These are phyloP conservation scores for Citeromyces matritensis DNA, from an alignment of 805 yeast species.

Conservation along the genomic window DNA sequence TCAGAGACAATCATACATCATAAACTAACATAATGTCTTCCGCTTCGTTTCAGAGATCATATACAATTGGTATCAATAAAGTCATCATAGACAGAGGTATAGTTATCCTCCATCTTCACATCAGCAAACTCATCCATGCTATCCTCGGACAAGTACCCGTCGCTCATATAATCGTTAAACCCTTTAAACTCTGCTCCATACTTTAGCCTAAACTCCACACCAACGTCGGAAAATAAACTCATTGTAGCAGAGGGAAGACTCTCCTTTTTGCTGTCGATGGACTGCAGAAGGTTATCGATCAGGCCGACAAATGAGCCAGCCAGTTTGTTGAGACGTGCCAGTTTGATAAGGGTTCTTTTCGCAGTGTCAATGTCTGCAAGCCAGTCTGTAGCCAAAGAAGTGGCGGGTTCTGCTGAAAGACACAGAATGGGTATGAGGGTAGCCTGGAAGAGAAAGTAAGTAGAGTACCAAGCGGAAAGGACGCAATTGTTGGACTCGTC, in stretches of 20 bases:
- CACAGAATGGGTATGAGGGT: conserved; percentile 42
- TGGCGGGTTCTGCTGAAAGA: conserved; percentile 31
- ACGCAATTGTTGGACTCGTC: conserved; percentile 4
- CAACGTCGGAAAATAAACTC: neutral
- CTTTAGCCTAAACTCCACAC: conserved; percentile 1
- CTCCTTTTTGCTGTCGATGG: conserved; percentile 4
- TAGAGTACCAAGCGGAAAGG: conserved; percentile 34
- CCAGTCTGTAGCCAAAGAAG: conserved; percentile 29
- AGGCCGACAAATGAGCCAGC: conserved; percentile 28
- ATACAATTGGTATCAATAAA: neutral
- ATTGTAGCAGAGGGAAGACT: conserved; percentile 1
- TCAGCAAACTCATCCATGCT: no score
- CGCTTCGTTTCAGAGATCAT: no score
- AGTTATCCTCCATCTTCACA: neutral
- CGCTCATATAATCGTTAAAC: neutral
- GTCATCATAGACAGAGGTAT: neutral
- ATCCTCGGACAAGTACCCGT: neutral
- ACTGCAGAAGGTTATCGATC: conserved; percentile 20
- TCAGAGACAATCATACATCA: no score
- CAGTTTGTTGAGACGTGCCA: conserved; percentile 25
- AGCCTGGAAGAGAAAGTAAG: conserved; percentile 50
- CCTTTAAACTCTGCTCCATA: neutral
- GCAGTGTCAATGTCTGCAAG: conserved; percentile 23
- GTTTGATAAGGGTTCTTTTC: conserved; percentile 18
- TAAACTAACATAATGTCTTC: no score